Base-by-base conservation (phyloP, 495 filamentous ascomycete species). In the Talaromyces adpressus region DNA sequence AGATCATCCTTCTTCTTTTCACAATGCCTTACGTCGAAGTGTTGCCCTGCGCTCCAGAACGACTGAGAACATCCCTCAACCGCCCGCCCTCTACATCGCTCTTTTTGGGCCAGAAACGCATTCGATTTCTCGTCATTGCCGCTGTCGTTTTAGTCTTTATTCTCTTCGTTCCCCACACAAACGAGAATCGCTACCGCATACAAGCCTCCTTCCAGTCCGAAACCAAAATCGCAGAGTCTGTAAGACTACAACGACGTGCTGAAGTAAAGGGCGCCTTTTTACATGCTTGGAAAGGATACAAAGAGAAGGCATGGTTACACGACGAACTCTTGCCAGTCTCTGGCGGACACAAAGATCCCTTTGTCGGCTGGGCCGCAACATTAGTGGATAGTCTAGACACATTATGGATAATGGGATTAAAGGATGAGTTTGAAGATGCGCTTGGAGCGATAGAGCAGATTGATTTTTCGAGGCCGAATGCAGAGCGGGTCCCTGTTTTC, bases 331-430 rank as follows among this genome's bases (percentile, higher is more conserved):
- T 72, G 57, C 90, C 90, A 1, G 61, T 91, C 1, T 81, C 81
- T 0, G 84, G 79, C 7, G 68, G 68, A 18, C 80, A 67, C 71
- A 29, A 73, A 75, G 77, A 93, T 69, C 85, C 84, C 1, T 92
- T 94, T 66, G 90, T 86, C 66, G 89, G 88, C 22, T 95, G 91
- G 91, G 89, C 87, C 29, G 88, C 90, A 3, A 93, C 90, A 6
- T 70, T 96, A 59, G 87, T 95, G 14, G 91, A 95, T 73, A 77
- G 87, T 25, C 77, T 96, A n/a, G 91, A 96, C 70, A 93, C 90
- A 0, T 76, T 96, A 18, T 93, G 89, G 87, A 93, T 96, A 64
- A 93, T 94, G 90, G 91, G 84, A 4, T 70, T 95, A 69, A 79
- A 86, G 65, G 76, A 87, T 0, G 90, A 93, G 66, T 96, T 96